These are phyloP conservation scores for Chloris gayana DNA, from an alignment of 176 grass and related monocot species.

Conservation along the genomic window DNA sequence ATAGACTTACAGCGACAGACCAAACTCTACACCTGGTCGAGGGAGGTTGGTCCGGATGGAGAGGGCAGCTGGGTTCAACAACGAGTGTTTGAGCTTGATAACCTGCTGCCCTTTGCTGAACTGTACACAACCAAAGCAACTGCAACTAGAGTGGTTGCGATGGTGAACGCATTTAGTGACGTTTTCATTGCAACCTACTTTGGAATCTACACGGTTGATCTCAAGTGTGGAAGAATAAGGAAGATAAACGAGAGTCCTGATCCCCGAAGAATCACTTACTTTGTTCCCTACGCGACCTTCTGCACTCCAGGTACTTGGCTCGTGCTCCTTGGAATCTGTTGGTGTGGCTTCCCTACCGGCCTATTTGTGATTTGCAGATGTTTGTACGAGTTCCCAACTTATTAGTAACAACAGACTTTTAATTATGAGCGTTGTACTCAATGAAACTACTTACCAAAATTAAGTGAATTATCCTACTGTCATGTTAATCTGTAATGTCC, in stretches of 20 bases:
- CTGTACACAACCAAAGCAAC: no score
- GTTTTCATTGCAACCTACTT: not conserved
- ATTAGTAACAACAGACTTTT: no score
- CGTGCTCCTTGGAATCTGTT: not conserved
- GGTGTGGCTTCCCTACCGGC: not conserved
- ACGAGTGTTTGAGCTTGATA: not conserved
- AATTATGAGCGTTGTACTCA: no score
- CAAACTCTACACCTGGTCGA: not conserved
- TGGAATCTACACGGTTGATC: not conserved
- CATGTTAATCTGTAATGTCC: no score
- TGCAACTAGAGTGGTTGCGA: not conserved
- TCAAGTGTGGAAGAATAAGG: not conserved
- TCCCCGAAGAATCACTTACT: not conserved
- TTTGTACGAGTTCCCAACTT: not conserved
- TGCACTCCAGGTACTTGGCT: not conserved
- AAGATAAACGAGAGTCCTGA: not conserved
- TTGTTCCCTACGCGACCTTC: not conserved
- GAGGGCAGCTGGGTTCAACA: not conserved
- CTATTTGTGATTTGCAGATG: not conserved
- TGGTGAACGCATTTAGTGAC: not conserved
- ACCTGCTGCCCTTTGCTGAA: not conserved
- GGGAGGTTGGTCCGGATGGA: not conserved
- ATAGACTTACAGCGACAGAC: no score
- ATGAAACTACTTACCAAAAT: no score
- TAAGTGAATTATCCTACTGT: no score